Base-by-base conservation (phyloP, 2,329 filamentous ascomycete species). In the Beauveria pseudobassiana region DNA sequence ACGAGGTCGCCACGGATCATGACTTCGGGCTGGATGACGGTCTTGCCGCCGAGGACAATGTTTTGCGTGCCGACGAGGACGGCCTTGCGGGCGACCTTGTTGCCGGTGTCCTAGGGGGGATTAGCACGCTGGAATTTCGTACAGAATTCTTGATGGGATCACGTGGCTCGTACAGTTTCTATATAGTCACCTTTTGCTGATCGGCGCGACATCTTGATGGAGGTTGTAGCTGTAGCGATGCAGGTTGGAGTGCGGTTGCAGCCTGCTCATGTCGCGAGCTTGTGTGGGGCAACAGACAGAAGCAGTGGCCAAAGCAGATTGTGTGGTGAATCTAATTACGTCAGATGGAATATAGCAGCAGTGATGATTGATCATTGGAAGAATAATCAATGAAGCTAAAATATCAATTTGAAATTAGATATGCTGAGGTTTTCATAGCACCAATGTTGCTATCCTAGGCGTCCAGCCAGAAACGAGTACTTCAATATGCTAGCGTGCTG, bases 31-130 rank as follows among this genome's bases (percentile, higher is more conserved):
- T 96, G 92, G 71, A 99, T 96, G 65, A 98, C 91, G 1, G 93
- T 96, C 76, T 91, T 96, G 65, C 95, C 95, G 68, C 92, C 95
- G 2, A 99, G 88, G 76, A 96, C 96, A 76, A 99, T 98, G 77
- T 98, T 96, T 69, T 96, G 92, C 24, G 93, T 97, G 69, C 95
- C 95, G 70, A 96, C 90, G 68, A 99, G 91, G 72, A 89, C 87
- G 64, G 91, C 90, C 68, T 91, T 91, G 67, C 95, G 91, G 45
- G 93, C 93, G 70, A 99, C 95, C 79, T 98, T 98, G 83, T 99
- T 99, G 67, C 95, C 95, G 3, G 93, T 96, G 77, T 98, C 93
- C 93, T 96, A 67, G 28, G 50, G 50, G 20, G 22, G 34, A 58
- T 67, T 28, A 63, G 52, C 28, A 38, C 24, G 52, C 6, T 9